Evolutionary conservation across 805 yeast genomes (phyloP).

Genomic region (Metschnikowia vanudenii): DNA sequence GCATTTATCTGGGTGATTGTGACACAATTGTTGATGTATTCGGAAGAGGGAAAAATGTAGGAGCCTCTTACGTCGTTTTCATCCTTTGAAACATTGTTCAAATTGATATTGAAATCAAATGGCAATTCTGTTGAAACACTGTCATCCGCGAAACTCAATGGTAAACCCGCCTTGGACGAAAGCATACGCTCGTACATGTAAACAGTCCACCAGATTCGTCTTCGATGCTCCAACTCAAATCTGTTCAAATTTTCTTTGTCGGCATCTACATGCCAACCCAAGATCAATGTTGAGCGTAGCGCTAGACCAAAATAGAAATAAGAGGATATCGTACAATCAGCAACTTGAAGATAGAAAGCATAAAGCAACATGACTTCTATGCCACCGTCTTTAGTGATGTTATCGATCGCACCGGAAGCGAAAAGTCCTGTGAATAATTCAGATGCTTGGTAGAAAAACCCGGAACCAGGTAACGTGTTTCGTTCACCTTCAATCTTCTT

Average conservation of each 20-base stretch:
- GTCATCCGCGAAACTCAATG: constrained; percentile 74
- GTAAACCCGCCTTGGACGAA: constrained; percentile 79
- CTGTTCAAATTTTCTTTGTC: constrained; percentile 58
- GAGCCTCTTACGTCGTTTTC: constrained; percentile 56
- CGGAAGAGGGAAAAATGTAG: constrained; percentile 77
- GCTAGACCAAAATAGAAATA: constrained; percentile 80
- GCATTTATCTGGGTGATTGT: constrained; percentile 79
- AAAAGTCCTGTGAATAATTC: constrained; percentile 73
- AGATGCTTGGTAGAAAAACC: constrained; percentile 77
- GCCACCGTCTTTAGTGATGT: constrained; percentile 75
- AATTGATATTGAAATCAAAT: constrained; percentile 62
- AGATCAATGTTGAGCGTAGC: constrained; percentile 62
- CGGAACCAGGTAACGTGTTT: constrained; percentile 70
- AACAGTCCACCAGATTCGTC: constrained; percentile 50
- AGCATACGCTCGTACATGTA: constrained; percentile 65
- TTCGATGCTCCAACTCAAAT: constrained; percentile 53
- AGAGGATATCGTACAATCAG: constrained; percentile 79
- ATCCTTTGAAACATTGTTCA: constrained; percentile 34
- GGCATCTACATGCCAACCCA: constrained; percentile 83
- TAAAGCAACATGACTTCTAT: constrained; percentile 71
- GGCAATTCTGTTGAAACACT: constrained; percentile 80
- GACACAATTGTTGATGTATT: constrained; percentile 72
- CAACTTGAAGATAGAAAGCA: constrained; percentile 79
- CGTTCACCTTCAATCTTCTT: constrained; percentile 19
- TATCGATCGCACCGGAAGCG: constrained; percentile 78